A percentile compares a stretch with the other conserved stretches of the same genome.
These are phyloP conservation scores for Hericium coralloides DNA, from an alignment of 768 basidiomycete species.

Conservation along the genomic window DNA sequence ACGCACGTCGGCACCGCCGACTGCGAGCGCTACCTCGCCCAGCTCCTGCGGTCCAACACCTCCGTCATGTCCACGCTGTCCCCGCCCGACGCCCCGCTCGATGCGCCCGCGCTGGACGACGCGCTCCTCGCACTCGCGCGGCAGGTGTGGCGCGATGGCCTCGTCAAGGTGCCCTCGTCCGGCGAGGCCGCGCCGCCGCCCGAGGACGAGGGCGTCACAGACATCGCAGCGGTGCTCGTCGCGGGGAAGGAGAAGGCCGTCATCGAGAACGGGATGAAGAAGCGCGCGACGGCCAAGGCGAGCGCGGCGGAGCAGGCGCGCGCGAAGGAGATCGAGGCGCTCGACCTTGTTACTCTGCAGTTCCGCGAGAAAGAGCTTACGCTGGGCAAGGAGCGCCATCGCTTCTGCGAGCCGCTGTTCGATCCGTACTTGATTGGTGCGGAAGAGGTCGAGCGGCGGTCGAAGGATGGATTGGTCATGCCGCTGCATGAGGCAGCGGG, in stretches of 20 bases:
- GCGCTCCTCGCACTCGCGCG: slow-evolving; percentile 57
- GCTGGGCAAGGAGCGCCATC: slow-evolving; percentile 80
- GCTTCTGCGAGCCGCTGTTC: slow-evolving; percentile 87
- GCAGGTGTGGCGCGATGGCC: slow-evolving; percentile 53
- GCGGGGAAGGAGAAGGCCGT: slow-evolving; percentile 88
- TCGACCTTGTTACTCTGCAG: slow-evolving; percentile 71
- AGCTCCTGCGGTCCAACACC: slow-evolving; percentile 62
- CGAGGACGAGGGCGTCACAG: slow-evolving; percentile 81
- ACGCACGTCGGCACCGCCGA: slow-evolving; percentile 59
- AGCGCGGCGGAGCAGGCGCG: slow-evolving; percentile 75
- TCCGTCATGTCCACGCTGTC: slow-evolving; percentile 50
- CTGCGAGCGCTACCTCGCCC: slow-evolving; percentile 70
- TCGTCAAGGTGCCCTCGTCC: slow-evolving; percentile 69
- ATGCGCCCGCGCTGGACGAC: slow-evolving; percentile 19
- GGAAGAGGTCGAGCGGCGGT: slow-evolving; percentile 11
- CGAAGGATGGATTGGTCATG: slow-evolving; percentile 19
- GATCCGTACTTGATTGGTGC: slow-evolving; percentile 50
- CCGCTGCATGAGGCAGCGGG: slow-evolving; percentile 64
- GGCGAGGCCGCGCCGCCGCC: slow-evolving; percentile 34
- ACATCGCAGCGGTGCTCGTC: slow-evolving; percentile 84
- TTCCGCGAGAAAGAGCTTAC: slow-evolving; percentile 67
- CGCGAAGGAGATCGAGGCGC: slow-evolving; percentile 72
- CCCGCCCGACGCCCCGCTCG: slow-evolving; percentile 30
- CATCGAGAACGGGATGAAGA: slow-evolving; percentile 79
- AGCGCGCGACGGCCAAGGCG: slow-evolving; percentile 60